phyloP scores from a whole-genome alignment of 1,284 basidiomycete species.

The Chiua sp. region DNA sequence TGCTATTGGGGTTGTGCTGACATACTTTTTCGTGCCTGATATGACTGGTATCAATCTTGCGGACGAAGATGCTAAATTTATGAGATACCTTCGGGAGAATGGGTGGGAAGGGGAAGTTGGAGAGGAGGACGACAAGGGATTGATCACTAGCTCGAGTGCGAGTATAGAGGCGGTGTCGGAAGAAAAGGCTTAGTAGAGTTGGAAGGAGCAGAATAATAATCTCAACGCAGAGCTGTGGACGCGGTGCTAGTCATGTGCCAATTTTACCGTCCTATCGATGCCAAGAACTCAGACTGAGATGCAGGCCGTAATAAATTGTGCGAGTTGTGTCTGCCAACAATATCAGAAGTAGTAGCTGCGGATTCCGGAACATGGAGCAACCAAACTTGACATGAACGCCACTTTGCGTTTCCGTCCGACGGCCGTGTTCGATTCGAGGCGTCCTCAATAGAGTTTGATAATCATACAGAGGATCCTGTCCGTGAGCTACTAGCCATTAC shows the following conservation, averaged over 20 bases:
- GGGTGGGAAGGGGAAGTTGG: conserved; percentile 74
- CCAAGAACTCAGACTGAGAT: too few species aligned
- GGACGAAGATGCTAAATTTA: conserved; percentile 68
- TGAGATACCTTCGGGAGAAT: conserved; percentile 62
- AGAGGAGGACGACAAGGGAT: conserved; percentile 52
- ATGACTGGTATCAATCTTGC: conserved; percentile 73
- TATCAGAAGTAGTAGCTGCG: conserved; percentile 10
- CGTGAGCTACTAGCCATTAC: too few species aligned
- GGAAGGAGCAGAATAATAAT: too few species aligned
- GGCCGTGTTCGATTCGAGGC: conserved; percentile 66
- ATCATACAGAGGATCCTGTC: too few species aligned
- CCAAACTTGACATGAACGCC: conserved; percentile 72
- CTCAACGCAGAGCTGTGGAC: too few species aligned
- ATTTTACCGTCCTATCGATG: too few species aligned
- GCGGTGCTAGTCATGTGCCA: too few species aligned
- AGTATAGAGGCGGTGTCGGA: conserved; percentile 12
- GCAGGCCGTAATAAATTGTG: conserved; percentile 71
- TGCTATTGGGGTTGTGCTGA: conserved; percentile 63
- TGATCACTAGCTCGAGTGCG: conserved; percentile 28
- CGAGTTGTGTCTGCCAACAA: conserved; percentile 72
- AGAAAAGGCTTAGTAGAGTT: conserved; percentile 11
- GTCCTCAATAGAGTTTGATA: conserved; percentile 35
- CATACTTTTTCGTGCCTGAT: conserved; percentile 73
- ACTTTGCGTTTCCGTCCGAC: conserved; percentile 75
- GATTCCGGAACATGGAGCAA: conserved; percentile 21